Evolutionary conservation across 2,329 filamentous ascomycete species (phyloP), one percentile per base, ranked within the genome.

Genomic region (Blastomyces emzantsi): DNA sequence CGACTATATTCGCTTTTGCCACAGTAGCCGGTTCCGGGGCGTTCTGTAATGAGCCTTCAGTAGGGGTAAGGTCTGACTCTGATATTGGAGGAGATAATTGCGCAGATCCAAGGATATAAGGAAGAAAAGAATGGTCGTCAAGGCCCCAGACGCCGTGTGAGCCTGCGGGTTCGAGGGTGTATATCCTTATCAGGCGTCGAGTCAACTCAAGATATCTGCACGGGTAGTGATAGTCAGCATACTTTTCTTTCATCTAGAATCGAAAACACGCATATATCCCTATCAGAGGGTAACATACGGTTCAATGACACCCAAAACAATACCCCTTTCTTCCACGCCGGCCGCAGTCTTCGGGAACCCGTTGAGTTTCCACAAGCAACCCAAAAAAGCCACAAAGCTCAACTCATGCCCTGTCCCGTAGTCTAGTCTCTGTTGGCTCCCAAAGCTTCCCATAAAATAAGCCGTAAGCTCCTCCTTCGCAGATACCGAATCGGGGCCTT

Each of bases 121-220:
- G 90, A 33, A 94, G 76, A 74, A 99, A 97, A 9, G 87, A 92
- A 76, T 99, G 93, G 74, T 99, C 94, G 73, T 99, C 94, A n/a
- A 99, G 82, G 25, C 94, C 94, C 94, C 94, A 99, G 25, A 99
- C 94, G 2, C 94, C 94, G 73, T 97, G 94, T 1, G 93, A 96
- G 2, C 94, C 94, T 6, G 94, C 94, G 3, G 94, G 94, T 73
- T 99, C 94, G 25, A 99, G 84, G 0, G 88, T 97, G 74, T 97
- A 99, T 2, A 87, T 93, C 60, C 90, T 80, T 69, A 99, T 97
- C 11, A 99, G 82, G 52, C 84, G 86, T 49, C 94, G 87, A 56
- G 96, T 81, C 1, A 97, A 87, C 41, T 81, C 79, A n/a, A 96
- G 80, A 71, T 96, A 96, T 51, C 89, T 91, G 33, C n/a, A 33